These are phyloP conservation scores for Penicillium sp. DNA, from an alignment of 2,329 filamentous ascomycete genomes.

Conservation along the genomic window DNA sequence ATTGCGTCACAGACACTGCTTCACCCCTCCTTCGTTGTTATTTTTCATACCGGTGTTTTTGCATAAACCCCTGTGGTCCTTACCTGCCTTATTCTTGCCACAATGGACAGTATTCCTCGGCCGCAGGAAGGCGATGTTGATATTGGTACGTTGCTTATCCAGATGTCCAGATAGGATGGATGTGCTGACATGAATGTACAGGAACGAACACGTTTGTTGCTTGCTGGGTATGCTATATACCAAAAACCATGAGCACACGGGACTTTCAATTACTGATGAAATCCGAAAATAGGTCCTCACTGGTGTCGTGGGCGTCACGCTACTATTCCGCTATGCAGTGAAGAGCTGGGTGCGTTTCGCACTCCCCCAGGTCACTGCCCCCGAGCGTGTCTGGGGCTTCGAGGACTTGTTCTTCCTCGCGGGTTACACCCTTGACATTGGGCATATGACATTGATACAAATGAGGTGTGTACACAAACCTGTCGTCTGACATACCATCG, in stretches of 20 bases:
- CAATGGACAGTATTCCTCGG: constrained; percentile 22
- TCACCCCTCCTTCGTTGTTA: not conserved
- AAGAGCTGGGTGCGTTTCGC: constrained; percentile 37
- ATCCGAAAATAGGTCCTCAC: constrained; percentile 20
- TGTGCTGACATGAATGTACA: constrained; percentile 6
- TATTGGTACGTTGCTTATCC: constrained; percentile 19
- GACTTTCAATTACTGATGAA: not conserved
- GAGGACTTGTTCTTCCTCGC: constrained; percentile 37
- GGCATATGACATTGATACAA: constrained; percentile 37
- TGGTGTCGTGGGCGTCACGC: constrained; percentile 21
- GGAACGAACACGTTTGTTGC: constrained; percentile 22
- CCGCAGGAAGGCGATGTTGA: constrained; percentile 25
- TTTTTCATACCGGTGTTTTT: too few species aligned
- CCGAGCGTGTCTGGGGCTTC: constrained; percentile 36
- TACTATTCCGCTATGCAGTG: constrained; percentile 28
- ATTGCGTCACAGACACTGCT: not conserved
- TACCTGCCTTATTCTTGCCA: constrained; percentile 6
- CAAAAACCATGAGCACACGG: not conserved
- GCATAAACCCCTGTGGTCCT: not conserved
- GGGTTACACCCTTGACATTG: constrained; percentile 34
- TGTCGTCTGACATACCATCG: not conserved
- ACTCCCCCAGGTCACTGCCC: constrained; percentile 35
- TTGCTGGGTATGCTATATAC: constrained; percentile 22
- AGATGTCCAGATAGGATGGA: not conserved
- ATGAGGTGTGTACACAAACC: constrained; percentile 26